Percentiles rank a stretch among this genome's conserved stretches.
Conservation (phyloP, 2,329 filamentous ascomycete genomes). For the Aotearoamyces nothofagi region DNA sequence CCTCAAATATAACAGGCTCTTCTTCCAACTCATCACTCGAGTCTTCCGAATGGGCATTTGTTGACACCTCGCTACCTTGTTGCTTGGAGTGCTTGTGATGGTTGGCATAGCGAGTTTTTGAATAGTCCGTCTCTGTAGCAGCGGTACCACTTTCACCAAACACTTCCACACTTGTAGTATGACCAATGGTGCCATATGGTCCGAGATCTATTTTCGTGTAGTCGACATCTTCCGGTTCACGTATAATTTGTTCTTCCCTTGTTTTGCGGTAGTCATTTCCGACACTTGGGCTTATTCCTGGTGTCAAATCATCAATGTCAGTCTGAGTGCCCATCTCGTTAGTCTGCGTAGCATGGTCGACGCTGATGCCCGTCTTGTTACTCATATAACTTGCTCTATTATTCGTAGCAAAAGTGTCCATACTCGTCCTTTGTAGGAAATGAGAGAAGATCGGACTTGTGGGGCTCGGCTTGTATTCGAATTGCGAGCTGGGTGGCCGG, state of each 20-base stretch:
- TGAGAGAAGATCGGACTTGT: constrained; percentile 54
- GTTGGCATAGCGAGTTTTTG: constrained; percentile 6
- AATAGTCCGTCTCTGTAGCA: neutral
- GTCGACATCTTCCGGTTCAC: constrained; percentile 36
- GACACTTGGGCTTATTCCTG: constrained; percentile 37
- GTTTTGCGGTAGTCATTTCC: constrained; percentile 22
- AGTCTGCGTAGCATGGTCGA: constrained; percentile 54
- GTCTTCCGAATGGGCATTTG: constrained; percentile 31
- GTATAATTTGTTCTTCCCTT: constrained; percentile 21
- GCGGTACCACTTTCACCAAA: constrained; percentile 11
- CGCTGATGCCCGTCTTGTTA: constrained; percentile 34
- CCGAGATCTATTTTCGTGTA: constrained; percentile 43
- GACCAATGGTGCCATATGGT: constrained; percentile 19
- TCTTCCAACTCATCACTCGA: constrained; percentile 30
- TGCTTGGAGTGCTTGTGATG: constrained; percentile 20
- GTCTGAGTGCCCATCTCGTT: constrained; percentile 50
- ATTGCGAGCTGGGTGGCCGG: constrained; percentile 62
- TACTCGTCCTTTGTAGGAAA: constrained; percentile 47
- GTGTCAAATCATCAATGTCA: constrained; percentile 32
- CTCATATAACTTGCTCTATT: constrained; percentile 65
- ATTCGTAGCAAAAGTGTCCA: constrained; percentile 47
- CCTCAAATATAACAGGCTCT: constrained; percentile 55
- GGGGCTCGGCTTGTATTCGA: constrained; percentile 67
- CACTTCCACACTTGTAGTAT: constrained; percentile 9
- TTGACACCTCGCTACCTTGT: constrained; percentile 29